phyloP scores from a whole-genome alignment of 2,329 filamentous ascomycete species.

The Hypoxylon sp. region DNA sequence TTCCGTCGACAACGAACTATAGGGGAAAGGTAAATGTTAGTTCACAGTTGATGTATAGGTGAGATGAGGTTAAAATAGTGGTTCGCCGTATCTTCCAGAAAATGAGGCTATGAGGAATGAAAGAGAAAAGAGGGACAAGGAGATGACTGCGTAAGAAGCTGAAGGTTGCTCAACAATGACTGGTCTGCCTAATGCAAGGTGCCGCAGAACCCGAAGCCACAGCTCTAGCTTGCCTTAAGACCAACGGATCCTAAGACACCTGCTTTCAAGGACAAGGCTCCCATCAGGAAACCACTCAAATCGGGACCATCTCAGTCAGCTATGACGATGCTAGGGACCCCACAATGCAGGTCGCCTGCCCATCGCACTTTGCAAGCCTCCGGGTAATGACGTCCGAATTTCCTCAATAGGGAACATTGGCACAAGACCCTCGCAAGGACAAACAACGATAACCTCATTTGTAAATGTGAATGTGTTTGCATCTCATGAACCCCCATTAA shows the following conservation, averaged over 20 bases:
- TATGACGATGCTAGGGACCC: slow-evolving; percentile 38
- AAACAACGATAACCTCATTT: slow-evolving; percentile 11
- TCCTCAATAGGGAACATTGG: slow-evolving; percentile 26
- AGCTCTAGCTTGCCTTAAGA: slow-evolving; percentile 31
- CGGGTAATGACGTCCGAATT: slow-evolving; percentile 28
- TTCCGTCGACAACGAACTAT: slow-evolving; percentile 95
- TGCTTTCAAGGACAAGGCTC: slow-evolving; percentile 37
- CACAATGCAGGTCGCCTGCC: slow-evolving; percentile 42
- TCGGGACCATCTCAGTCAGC: slow-evolving; percentile 25
- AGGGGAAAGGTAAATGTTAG: slow-evolving; percentile 48
- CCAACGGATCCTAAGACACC: slow-evolving; percentile 23
- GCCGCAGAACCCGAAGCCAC: slow-evolving; percentile 39
- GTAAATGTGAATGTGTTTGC: slow-evolving; percentile 25
- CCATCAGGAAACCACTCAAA: slow-evolving; percentile 23
- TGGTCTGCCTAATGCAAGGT: slow-evolving; percentile 38
- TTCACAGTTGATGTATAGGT: slow-evolving; percentile 29
- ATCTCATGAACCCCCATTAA: slow-evolving; percentile 20
- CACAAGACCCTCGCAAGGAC: slow-evolving; percentile 29
- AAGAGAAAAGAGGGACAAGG: slow-evolving; percentile 27
- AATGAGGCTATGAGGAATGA: slow-evolving; percentile 35
- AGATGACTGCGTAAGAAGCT: slow-evolving; percentile 18
- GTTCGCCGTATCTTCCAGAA: slow-evolving; percentile 25
- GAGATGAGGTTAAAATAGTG: slow-evolving; percentile 42
- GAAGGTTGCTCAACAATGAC: slow-evolving; percentile 37
- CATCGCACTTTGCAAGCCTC: slow-evolving; percentile 33